These are phyloP conservation scores for Candida ortonii DNA, from an alignment of 805 yeast species.

Conservation along the genomic window DNA sequence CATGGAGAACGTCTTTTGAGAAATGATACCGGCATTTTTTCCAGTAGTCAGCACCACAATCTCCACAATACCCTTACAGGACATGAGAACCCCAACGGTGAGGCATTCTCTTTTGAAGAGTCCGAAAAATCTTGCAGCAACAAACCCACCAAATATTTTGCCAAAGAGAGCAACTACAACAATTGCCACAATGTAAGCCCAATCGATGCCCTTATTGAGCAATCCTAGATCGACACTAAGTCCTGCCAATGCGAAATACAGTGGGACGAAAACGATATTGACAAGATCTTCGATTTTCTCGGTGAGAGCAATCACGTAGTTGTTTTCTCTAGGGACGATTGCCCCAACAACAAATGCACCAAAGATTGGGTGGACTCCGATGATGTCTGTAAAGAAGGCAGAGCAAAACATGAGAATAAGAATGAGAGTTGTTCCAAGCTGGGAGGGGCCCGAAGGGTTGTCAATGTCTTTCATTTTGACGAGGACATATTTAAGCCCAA, in stretches of 20 bases:
- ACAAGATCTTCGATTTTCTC: slow-evolving; percentile 78
- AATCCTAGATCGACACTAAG: slow-evolving; percentile 65
- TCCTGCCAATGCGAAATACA: slow-evolving; percentile 80
- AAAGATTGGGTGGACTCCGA: slow-evolving; percentile 83
- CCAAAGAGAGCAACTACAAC: slow-evolving; percentile 66
- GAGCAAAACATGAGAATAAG: slow-evolving; percentile 58
- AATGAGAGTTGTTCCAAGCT: slow-evolving; percentile 54
- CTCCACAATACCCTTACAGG: slow-evolving; percentile 86
- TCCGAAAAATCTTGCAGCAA: slow-evolving; percentile 61
- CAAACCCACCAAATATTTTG: slow-evolving; percentile 63
- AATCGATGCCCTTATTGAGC: slow-evolving; percentile 61
- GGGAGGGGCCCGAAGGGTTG: slow-evolving; percentile 61
- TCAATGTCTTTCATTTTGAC: slow-evolving; percentile 39
- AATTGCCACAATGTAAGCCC: slow-evolving; percentile 75
- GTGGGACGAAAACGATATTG: slow-evolving; percentile 66
- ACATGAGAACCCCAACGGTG: slow-evolving; percentile 78
- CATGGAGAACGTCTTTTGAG: slow-evolving; percentile 69
- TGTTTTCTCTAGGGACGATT: slow-evolving; percentile 72
- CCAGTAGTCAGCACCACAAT: slow-evolving; percentile 77
- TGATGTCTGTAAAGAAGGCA: slow-evolving; percentile 76
- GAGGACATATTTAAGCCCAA: slow-evolving; percentile 44
- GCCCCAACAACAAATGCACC: slow-evolving; percentile 81
- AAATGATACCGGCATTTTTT: slow-evolving; percentile 64
- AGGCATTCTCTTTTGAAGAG: slow-evolving; percentile 70
- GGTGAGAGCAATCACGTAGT: slow-evolving; percentile 65